Conservation (phyloP, 768 basidiomycete genomes). For the Agaricus sinodeliciosus region DNA sequence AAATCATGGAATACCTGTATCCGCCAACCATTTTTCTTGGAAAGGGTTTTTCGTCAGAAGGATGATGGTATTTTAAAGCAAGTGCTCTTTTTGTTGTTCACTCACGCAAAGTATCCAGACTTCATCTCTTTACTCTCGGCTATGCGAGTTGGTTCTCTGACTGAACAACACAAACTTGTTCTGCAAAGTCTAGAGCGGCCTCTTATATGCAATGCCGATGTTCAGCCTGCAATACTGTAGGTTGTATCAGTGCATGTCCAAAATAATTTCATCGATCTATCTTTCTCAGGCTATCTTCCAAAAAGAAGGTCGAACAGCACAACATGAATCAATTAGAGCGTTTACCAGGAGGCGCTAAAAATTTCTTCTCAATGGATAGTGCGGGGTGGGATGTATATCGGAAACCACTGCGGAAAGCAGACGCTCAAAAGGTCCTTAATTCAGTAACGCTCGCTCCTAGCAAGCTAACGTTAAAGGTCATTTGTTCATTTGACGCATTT, state of each 20-base stretch:
- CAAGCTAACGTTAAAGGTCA: constrained; percentile 42
- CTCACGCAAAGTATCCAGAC: constrained; percentile 28
- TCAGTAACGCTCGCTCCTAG: constrained; percentile 39
- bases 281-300: constrained; percentile 58
- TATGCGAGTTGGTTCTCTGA: constrained; percentile 71
- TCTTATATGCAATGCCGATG: constrained; percentile 51
- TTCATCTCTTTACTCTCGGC: constrained; percentile 85
- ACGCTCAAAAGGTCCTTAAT: constrained; percentile 32
- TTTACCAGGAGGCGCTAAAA: constrained; percentile 30
- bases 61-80: constrained; percentile 36
- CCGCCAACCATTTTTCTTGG: constrained; percentile 35
- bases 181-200: constrained; percentile 53
- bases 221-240: constrained; percentile 81
- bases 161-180: constrained; percentile 40
- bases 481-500: neutral
- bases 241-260: neutral
- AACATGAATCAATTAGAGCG: constrained; percentile 55
- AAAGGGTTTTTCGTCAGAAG: constrained; percentile 68
- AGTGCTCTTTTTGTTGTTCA: neutral
- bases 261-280: neutral
- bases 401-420: constrained; percentile 21
- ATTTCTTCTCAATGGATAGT: constrained; percentile 37
- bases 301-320: constrained; percentile 69
- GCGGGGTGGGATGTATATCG: constrained; percentile 34
- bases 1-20: constrained; percentile 53